These are phyloP conservation scores for Solanum appendiculatum DNA, from an alignment of 257 asterid species.

Conservation along the genomic window DNA sequence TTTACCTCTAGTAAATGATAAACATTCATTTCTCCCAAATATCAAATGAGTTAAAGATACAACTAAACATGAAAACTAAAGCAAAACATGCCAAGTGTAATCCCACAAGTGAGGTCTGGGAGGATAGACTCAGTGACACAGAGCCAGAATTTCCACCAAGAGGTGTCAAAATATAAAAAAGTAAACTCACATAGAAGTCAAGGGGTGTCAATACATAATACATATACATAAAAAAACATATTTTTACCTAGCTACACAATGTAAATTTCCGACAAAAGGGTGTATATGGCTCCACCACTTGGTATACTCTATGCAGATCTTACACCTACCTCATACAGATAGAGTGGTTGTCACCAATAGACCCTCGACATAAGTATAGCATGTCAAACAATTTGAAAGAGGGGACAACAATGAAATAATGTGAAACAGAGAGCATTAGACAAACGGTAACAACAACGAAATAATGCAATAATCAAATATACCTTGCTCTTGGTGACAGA, in stretches of 20 bases:
- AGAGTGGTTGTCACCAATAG: neutral
- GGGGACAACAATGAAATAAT: neutral
- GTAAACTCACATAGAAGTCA: neutral
- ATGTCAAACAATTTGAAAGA: neutral
- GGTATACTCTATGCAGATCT: neutral
- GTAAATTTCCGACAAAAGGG: neutral
- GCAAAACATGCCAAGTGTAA: neutral
- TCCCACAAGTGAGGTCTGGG: neutral
- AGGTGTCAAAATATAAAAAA: neutral
- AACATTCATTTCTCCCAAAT: neutral
- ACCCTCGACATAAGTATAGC: neutral
- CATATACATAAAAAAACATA: neutral
- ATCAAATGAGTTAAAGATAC: neutral
- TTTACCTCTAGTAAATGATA: neutral
- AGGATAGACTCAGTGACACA: neutral
- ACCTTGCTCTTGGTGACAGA: slow-evolving; percentile 98
- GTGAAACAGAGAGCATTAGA: neutral
- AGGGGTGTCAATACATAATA: neutral
- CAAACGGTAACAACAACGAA: neutral
- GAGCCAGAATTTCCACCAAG: neutral
- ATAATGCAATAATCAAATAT: neutral
- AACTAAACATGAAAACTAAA: neutral
- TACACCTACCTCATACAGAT: neutral
- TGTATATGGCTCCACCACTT: neutral
- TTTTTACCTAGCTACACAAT: neutral